Conservation (phyloP, 2,329 filamentous ascomycete genomes). For the Periglandula ipomoeae region DNA sequence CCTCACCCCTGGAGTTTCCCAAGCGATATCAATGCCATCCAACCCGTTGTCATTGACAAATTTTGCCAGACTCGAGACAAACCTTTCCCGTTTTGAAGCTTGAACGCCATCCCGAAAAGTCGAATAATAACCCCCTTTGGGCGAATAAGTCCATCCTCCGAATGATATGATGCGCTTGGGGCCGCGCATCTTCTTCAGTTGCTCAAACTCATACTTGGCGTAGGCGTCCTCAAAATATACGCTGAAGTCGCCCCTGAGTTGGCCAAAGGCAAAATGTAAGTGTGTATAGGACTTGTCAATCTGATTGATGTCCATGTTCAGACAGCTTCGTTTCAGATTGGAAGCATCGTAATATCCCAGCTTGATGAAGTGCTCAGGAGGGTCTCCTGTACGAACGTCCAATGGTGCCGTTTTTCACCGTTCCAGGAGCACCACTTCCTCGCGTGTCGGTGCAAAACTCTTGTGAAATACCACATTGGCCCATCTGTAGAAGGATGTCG, state of each 20-base stretch:
- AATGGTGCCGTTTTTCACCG: slow-evolving; percentile 11
- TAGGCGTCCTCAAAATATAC: slow-evolving; percentile 9
- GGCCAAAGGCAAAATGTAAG: slow-evolving; percentile 28
- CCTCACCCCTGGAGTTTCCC: slow-evolving; percentile 25
- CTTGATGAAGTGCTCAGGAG: background rate
- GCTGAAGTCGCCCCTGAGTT: slow-evolving; percentile 15
- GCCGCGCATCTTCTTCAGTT: slow-evolving; percentile 11
- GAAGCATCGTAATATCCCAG: slow-evolving; percentile 16
- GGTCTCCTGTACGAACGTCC: slow-evolving; percentile 16
- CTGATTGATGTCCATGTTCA: background rate
- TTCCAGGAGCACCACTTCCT: slow-evolving; percentile 12
- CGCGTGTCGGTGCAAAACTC: slow-evolving; percentile 27
- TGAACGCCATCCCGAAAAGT: slow-evolving; percentile 14
- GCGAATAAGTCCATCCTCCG: slow-evolving; percentile 20
- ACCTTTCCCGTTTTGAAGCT: slow-evolving; percentile 20
- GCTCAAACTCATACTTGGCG: slow-evolving; percentile 13
- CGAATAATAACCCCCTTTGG: slow-evolving; percentile 5
- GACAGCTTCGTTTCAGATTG: background rate
- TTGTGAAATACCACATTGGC: slow-evolving; percentile 30
- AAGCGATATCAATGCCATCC: slow-evolving; percentile 33
- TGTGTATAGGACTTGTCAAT: slow-evolving; percentile 18
- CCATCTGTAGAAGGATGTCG: slow-evolving; percentile 17
- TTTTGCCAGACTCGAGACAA: slow-evolving; percentile 24
- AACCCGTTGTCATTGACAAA: slow-evolving; percentile 27
- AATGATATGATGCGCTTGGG: slow-evolving; percentile 19